A percentile compares a stretch with the other conserved stretches of the same genome.
phyloP scores from a whole-genome alignment of 2,329 filamentous ascomycete species.

The Botryotinia narcissicola region DNA sequence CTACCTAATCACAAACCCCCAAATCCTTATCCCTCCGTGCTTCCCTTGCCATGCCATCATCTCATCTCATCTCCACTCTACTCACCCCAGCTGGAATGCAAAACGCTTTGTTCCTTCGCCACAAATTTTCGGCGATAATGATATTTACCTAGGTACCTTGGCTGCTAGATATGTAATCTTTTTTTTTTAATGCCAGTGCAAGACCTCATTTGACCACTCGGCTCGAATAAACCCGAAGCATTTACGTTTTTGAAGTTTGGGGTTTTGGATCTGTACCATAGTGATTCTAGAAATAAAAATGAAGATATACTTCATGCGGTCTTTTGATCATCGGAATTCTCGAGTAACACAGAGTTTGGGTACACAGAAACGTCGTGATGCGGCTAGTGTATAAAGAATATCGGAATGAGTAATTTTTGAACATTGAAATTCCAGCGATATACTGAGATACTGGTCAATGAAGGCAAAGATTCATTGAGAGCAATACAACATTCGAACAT shows the following conservation, averaged over 20 bases:
- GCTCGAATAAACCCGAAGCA: background rate
- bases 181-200: background rate
- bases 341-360: background rate
- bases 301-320: background rate
- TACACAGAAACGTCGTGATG: background rate
- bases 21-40: background rate
- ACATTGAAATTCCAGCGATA: background rate
- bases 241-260: background rate
- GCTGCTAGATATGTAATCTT: background rate
- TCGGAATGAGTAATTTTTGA: background rate
- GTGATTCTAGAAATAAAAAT: background rate
- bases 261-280: background rate
- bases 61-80: background rate
- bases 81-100: background rate
- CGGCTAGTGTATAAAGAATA: rapidly evolving
- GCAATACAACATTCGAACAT: background rate
- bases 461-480: background rate
- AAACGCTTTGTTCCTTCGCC: background rate
- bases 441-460: background rate
- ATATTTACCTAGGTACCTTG: background rate
- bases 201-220: background rate
- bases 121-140: slow-evolving; percentile 1
- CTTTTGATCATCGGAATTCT: background rate
- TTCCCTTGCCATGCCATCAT: background rate
- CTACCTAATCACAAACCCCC: background rate